Evolutionary conservation across 2,329 filamentous ascomycete genomes (phyloP).

Genomic region (Colletotrichum sp.): DNA sequence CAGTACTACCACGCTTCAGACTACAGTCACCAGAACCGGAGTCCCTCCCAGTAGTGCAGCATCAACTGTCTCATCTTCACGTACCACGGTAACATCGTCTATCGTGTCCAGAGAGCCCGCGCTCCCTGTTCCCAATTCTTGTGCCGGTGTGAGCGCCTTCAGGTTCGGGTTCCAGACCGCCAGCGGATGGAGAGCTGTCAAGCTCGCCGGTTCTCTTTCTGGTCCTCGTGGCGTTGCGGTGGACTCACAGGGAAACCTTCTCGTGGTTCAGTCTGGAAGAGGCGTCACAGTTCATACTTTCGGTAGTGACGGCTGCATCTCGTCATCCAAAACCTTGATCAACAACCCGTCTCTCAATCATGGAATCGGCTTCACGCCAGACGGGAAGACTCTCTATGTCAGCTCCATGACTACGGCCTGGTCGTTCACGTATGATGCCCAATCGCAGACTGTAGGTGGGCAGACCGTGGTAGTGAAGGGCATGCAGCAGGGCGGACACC

Average conservation of each 20-base stretch:
- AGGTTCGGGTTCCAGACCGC: constrained; percentile 36
- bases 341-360: constrained; percentile 41
- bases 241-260: constrained; percentile 40
- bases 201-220: constrained; percentile 41
- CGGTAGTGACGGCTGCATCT: constrained; percentile 43
- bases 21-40: constrained; percentile 12
- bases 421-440: constrained; percentile 62
- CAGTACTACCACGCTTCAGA: constrained; percentile 10
- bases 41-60: not conserved
- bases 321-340: constrained; percentile 40
- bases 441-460: constrained; percentile 47
- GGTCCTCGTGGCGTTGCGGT: constrained; percentile 40
- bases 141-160: constrained; percentile 34
- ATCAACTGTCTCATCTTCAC: not conserved
- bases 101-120: constrained; percentile 7
- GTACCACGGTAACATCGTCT: not conserved
- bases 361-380: constrained; percentile 42
- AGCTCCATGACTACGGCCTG: constrained; percentile 49
- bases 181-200: constrained; percentile 41
- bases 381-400: constrained; percentile 43
- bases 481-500: constrained; percentile 45
- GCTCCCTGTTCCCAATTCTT: constrained; percentile 37
- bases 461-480: constrained; percentile 43
- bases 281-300: constrained; percentile 46
- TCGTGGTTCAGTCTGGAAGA: constrained; percentile 39